Base-by-base conservation (phyloP, 805 yeast species). In the Phaffomyces opuntiae region DNA sequence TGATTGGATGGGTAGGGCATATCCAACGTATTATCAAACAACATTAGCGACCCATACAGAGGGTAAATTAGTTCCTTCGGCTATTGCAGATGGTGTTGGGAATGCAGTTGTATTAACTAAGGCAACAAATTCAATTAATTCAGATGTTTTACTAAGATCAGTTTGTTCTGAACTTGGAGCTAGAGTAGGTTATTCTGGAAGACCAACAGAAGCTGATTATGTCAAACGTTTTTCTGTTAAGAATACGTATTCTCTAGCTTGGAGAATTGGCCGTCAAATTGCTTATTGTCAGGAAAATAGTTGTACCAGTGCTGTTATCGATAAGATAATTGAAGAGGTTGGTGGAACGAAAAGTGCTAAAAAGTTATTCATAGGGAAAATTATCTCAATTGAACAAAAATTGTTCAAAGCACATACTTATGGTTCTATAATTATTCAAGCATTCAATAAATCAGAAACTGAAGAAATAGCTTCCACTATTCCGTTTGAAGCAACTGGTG, bases 1-100 rank as follows among this genome's bases (percentile, higher is more conserved):
- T 21, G 75, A 71, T 51, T 54, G 67, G 44, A 71, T 71, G 75
- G 77, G 77, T 7, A 60, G 77, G 51, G 77, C 77, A 12, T 68
- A 70, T 52, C 75, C 76, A 11, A 69, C 73, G 2, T 63, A 59
- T 26, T 70, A 69, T 66, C 77, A 73, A 50, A 67, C 66, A 11
- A 52, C 66, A 7, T 73, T 76, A 7, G 58, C 57, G 24, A 65
- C 59, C 5, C 44, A 48, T 26, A 56, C 49, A 17, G 52, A 56
- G 7, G 54, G 48, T 12, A 27, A 44, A 8, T 40, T 49, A 19
- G 57, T 61, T 7, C 55, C 62, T 12, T 55, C 61, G 39, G 61
- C 65, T 1, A 57, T 65, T 39, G 59, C 68, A 38, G 71, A 70
- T 54, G 77, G 77, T 32, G 70, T 71, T 56, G 75, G 74, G 1